Evolutionary conservation across 2,329 filamentous ascomycete genomes (phyloP).

Genomic region (Eurotiales sp.): DNA sequence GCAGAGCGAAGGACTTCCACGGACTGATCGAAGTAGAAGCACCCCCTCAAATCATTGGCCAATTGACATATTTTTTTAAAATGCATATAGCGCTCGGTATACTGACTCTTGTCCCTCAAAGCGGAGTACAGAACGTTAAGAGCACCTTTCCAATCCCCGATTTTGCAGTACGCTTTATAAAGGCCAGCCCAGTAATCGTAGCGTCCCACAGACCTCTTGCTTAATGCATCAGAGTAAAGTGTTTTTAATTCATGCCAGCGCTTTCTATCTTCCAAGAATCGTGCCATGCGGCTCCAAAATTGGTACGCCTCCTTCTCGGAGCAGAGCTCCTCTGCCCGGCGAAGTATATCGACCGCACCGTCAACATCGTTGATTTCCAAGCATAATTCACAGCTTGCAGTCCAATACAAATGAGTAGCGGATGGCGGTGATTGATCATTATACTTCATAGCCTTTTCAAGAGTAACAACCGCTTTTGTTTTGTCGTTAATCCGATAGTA

Average conservation of each 20-base stretch:
- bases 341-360: not conserved
- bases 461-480: not conserved
- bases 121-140: not conserved
- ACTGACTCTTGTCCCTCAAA: not conserved
- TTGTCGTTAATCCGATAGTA: not conserved
- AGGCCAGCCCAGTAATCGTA: constrained; percentile 3
- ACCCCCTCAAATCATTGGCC: not conserved
- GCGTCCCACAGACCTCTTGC: not conserved
- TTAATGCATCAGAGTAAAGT: not conserved
- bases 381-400: not conserved
- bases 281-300: not conserved
- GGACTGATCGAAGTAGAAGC: not conserved
- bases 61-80: not conserved
- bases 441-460: constrained; percentile 2
- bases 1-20: constrained; percentile 1
- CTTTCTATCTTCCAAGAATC: not conserved
- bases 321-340: not conserved
- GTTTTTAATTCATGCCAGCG: not conserved
- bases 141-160: not conserved
- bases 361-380: not conserved
- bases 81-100: not conserved
- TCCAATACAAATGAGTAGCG: not conserved
- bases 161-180: not conserved
- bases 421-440: not conserved
- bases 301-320: not conserved